phyloP scores from a whole-genome alignment of 768 basidiomycete genomes.

The Phylloporus arenicola region DNA sequence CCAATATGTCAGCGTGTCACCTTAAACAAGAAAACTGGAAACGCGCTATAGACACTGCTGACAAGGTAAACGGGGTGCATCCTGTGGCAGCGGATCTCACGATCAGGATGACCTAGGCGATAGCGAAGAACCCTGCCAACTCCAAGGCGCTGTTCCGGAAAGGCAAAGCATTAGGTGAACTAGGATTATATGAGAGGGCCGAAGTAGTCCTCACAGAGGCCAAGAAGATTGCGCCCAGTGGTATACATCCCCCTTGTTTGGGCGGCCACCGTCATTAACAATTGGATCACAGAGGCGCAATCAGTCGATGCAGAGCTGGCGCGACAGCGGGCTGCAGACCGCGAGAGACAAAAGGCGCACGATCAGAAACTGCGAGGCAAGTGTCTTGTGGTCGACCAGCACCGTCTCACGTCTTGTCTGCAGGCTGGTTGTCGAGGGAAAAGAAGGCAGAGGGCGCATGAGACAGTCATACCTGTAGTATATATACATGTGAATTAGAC shows the following conservation, averaged over 20 bases:
- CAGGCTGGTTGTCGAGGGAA: constrained; percentile 32
- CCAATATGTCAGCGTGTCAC: constrained; percentile 83
- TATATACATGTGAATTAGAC: constrained; percentile 11
- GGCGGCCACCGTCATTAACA: background rate
- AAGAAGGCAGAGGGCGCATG: constrained; percentile 19
- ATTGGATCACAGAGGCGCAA: constrained; percentile 41
- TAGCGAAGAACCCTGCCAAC: constrained; percentile 70
- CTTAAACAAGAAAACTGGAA: constrained; percentile 77
- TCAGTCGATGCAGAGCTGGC: constrained; percentile 60
- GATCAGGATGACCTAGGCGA: constrained; percentile 42
- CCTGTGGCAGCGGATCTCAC: background rate
- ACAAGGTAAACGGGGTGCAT: constrained; percentile 46
- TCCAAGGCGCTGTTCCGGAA: constrained; percentile 79
- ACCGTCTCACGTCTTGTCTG: constrained; percentile 3
- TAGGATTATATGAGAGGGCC: constrained; percentile 72
- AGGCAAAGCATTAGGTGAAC: constrained; percentile 71
- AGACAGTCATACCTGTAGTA: constrained; percentile 16
- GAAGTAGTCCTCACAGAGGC: constrained; percentile 60
- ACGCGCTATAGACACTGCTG: constrained; percentile 73
- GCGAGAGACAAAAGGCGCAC: constrained; percentile 58
- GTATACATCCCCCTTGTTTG: constrained; percentile 29
- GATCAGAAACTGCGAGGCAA: constrained; percentile 74
- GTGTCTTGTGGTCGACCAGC: background rate
- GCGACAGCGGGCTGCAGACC: constrained; percentile 56
- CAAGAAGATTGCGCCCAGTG: constrained; percentile 56